A percentile compares a stretch with the other conserved stretches of the same genome.
Conservation (phyloP, 352 stramenopile species). For the Phytophthora cajani region DNA sequence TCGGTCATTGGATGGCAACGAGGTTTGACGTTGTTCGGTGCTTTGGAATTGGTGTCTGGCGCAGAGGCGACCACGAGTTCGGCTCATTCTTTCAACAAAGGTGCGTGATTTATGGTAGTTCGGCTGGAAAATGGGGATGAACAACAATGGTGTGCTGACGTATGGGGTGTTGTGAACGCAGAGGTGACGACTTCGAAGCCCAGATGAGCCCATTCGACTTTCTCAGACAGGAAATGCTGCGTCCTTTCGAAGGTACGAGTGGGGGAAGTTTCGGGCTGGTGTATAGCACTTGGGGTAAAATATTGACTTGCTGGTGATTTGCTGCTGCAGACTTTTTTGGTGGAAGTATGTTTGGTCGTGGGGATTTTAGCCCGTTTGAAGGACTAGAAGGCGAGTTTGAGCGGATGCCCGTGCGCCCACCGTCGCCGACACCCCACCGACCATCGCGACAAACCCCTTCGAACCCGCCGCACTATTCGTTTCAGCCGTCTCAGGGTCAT, state of each 20-base stretch:
- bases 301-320: neutral
- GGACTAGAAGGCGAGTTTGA: conserved; percentile 73
- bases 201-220: conserved; percentile 88
- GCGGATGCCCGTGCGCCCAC: conserved; percentile 59
- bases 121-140: neutral
- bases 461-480: conserved; percentile 80
- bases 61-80: conserved; percentile 45
- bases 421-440: conserved; percentile 47
- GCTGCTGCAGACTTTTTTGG: conserved; percentile 63
- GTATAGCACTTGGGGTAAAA: neutral
- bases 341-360: conserved; percentile 40
- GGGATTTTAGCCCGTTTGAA: conserved; percentile 59
- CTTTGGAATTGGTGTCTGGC: neutral
- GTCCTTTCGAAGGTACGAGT: conserved; percentile 70
- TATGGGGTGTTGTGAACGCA: conserved; percentile 24
- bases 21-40: neutral
- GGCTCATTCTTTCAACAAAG: conserved; percentile 61
- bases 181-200: conserved; percentile 75
- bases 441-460: conserved; percentile 48
- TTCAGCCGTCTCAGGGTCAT: conserved; percentile 59
- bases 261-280: neutral
- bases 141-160: neutral
- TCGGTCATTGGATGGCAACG: neutral
- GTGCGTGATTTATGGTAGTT: conserved; percentile 32
- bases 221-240: conserved; percentile 79